Percentiles rank a stretch among this genome's conserved stretches.
Conservation (phyloP, 345 rosid genomes). For the Turritis glabra region DNA sequence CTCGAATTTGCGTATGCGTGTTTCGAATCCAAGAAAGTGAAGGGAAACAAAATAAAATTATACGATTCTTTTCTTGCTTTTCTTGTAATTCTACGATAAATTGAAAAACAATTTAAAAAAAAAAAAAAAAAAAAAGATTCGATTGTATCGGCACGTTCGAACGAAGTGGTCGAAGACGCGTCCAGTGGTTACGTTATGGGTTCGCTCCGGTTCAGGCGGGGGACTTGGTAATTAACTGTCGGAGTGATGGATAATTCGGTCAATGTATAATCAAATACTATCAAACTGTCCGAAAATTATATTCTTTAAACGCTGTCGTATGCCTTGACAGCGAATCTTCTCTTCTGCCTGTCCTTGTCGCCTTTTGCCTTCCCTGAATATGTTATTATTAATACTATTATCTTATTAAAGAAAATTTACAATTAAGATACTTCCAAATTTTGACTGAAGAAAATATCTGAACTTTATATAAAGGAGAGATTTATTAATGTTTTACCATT, state of each 20-base stretch:
- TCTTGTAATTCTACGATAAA: neutral
- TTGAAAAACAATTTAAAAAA: neutral
- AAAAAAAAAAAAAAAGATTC: neutral
- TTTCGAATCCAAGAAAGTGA: slow-evolving; percentile 40
- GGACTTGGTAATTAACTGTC: slow-evolving; percentile 26
- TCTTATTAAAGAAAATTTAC: neutral
- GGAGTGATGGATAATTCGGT: slow-evolving; percentile 14
- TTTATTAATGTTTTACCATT: neutral
- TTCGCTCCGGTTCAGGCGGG: slow-evolving; percentile 15
- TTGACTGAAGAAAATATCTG: neutral
- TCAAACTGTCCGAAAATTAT: neutral
- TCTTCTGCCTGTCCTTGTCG: slow-evolving; percentile 28
- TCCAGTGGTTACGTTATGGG: slow-evolving; percentile 27
- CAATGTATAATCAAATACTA: neutral
- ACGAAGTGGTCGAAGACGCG: slow-evolving; percentile 24
- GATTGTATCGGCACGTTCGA: slow-evolving; percentile 28
- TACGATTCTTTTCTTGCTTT: slow-evolving; percentile 32
- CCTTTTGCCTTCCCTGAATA: neutral
- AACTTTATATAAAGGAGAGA: neutral
- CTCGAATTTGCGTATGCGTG: slow-evolving; percentile 33
- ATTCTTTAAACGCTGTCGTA: slow-evolving; percentile 37
- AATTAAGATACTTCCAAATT: slow-evolving; percentile 15
- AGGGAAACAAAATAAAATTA: neutral
- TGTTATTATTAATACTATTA: neutral
- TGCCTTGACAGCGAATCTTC: slow-evolving; percentile 34